Evolutionary conservation across 2,329 filamentous ascomycete genomes (phyloP).

Genomic region (Biscogniauxia marginata): DNA sequence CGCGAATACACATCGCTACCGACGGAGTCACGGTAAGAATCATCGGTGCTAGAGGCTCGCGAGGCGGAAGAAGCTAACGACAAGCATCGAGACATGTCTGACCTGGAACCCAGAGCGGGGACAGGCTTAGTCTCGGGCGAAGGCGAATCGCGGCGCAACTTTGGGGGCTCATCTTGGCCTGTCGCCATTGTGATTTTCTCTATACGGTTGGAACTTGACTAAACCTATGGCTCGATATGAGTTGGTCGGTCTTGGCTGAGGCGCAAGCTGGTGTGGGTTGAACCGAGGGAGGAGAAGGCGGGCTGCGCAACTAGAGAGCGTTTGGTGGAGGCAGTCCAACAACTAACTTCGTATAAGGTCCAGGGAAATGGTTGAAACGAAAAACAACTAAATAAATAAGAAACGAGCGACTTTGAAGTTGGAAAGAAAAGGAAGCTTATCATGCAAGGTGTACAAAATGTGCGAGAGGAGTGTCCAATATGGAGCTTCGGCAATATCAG

Average conservation of each 20-base stretch:
- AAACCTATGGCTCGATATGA: conserved; percentile 3
- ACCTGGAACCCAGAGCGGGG: conserved; percentile 59
- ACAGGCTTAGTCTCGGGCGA: conserved; percentile 62
- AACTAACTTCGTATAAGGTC: background rate
- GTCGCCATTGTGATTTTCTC: conserved; percentile 34
- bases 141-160: conserved; percentile 58
- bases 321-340: background rate
- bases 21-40: conserved; percentile 51
- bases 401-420: background rate
- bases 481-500: background rate
- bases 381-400: background rate
- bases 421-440: background rate
- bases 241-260: background rate
- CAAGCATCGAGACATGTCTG: conserved; percentile 61
- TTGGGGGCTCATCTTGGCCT: conserved; percentile 34
- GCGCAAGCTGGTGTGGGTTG: background rate
- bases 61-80: conserved; percentile 63
- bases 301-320: background rate
- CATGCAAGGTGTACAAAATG: background rate
- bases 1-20: conserved; percentile 59
- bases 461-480: background rate
- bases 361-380: background rate
- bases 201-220: background rate
- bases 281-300: background rate
- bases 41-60: conserved; percentile 51